Base-by-base conservation (phyloP, 306 rosid species). In the Cicer judaicum region DNA sequence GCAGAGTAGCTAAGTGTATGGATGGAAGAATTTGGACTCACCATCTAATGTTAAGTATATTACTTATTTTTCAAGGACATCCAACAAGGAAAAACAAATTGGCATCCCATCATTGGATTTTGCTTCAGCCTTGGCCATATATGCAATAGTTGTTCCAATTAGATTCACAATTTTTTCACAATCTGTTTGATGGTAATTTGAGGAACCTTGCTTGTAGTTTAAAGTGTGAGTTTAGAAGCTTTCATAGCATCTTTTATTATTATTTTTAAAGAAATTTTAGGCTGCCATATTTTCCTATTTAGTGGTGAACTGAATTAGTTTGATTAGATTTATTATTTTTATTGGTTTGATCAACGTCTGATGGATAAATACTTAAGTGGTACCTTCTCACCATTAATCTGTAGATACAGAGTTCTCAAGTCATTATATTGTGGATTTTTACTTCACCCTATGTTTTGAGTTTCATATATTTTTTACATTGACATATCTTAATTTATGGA, bases 41-140 rank as follows among this genome's bases (percentile, higher is more conserved):
- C 60, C 59, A 70, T 48, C 46, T 15, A 36, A 14, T 62, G 40
- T 63, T 38, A 18, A 46, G 11, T 70, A 61, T 53, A 41, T 46
- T 79, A 50, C 29, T 24, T 40, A 44, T 38, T 49, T 53, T 18
- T 71, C 29, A 24, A 78, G 65, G 18, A 49, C 57, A 18, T 50
- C 16, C 72, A 41, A 18, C 39, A 39, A 52, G 60, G 59, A 43
- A 53, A 34, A 34, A 19, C 82, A 53, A 70, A 63, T 64, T 64
- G 73, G 50, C 82, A 41, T 42, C 38, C 44, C 43, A 61, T 69
- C 36, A n/a, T 42, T 78, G 39, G 48, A 43, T 49, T 62, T 71
- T 15, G 67, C 52, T 52, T 42, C 52, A 11, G 29, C 73, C 1
- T 59, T 24, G 16, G 41, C 10, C 14, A 29, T 59, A 12, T 34